phyloP scores from a whole-genome alignment of 2,329 filamentous ascomycete genomes.

The Alternaria sp. region DNA sequence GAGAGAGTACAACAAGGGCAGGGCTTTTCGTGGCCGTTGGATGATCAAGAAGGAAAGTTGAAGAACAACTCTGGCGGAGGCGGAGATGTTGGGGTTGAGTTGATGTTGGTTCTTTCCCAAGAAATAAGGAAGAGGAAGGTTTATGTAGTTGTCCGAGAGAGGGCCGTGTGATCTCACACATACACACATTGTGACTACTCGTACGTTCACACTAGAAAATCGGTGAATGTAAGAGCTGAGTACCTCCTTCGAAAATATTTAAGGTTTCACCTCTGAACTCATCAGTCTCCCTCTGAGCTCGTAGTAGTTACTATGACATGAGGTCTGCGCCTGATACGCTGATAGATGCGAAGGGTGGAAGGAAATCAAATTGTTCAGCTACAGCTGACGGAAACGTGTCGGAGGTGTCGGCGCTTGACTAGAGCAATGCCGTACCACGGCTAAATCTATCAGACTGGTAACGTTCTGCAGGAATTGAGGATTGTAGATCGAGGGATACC shows the following conservation, averaged over 20 bases:
- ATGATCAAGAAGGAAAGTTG: neutral
- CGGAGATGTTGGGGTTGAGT: neutral
- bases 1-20: neutral
- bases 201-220: neutral
- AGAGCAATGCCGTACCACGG: neutral
- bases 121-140: too few relatives aligned
- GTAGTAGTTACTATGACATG: too few relatives aligned
- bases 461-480: neutral
- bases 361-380: neutral
- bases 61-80: neutral
- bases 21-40: neutral
- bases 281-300: neutral
- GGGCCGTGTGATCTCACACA: neutral
- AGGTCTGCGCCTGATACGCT: neutral
- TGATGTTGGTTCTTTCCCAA: neutral
- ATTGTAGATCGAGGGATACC: neutral
- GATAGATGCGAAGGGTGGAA: neutral
- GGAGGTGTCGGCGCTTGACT: neutral
- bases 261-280: neutral
- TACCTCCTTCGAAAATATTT: neutral
- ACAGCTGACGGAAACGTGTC: neutral
- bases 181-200: neutral
- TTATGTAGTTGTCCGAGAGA: neutral
- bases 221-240: neutral
- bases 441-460: neutral